Conservation (phyloP, 2,329 filamentous ascomycete species). For the Beauveria medogensis region DNA sequence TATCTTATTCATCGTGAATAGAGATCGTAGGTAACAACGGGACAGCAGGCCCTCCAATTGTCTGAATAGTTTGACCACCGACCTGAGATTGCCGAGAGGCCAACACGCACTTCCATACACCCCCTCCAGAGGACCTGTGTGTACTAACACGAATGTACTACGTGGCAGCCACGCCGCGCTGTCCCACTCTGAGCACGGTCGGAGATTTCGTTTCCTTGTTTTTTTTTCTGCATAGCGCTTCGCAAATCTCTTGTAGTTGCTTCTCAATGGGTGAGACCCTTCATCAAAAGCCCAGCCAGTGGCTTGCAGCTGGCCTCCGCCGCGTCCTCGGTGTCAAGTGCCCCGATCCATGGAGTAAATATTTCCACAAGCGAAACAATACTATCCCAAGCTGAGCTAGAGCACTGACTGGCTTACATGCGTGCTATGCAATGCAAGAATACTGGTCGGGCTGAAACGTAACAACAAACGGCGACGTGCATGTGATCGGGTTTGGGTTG, state of each 20-base stretch:
- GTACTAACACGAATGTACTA: not conserved
- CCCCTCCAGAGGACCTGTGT: not conserved
- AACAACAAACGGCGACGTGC: not conserved
- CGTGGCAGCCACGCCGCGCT: slow-evolving; percentile 6
- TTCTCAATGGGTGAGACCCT: not conserved
- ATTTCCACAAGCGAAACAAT: slow-evolving; percentile 1
- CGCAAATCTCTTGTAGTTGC: not conserved
- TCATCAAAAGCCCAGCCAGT: not conserved
- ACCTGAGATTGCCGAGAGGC: not conserved
- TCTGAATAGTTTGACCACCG: not conserved
- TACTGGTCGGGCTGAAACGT: slow-evolving; percentile 10
- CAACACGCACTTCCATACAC: not conserved
- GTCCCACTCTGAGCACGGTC: slow-evolving; percentile 10
- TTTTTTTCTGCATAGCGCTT: not conserved
- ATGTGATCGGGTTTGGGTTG: not conserved
- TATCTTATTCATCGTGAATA: not conserved
- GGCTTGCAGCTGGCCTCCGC: not conserved
- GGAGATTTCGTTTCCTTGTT: slow-evolving; percentile 5
- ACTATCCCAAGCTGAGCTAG: slow-evolving; percentile 5
- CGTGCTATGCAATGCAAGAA: not conserved
- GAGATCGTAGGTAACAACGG: not conserved
- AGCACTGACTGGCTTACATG: not conserved
- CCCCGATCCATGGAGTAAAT: not conserved
- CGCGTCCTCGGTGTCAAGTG: not conserved
- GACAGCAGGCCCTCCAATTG: not conserved